Conservation (phyloP, 805 yeast species). For the Starmerella asiatica region DNA sequence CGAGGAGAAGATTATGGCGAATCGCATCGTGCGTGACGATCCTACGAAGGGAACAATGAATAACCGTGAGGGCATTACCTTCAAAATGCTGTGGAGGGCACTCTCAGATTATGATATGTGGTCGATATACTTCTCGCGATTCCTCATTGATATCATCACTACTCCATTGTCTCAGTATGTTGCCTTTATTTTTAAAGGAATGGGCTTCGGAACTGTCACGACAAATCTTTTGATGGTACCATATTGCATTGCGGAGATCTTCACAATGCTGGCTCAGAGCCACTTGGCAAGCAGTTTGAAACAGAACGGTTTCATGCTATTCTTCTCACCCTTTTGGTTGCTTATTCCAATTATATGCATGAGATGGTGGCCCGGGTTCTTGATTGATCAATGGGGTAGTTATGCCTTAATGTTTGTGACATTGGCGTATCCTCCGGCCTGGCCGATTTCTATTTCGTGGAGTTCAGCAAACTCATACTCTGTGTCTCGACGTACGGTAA, state of each 20-base stretch:
- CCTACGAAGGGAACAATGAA: slow-evolving; percentile 53
- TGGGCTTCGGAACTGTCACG: slow-evolving; percentile 40
- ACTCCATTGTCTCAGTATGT: slow-evolving; percentile 33
- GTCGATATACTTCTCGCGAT: slow-evolving; percentile 42
- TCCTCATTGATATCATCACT: slow-evolving; percentile 32
- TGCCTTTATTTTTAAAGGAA: slow-evolving; percentile 35
- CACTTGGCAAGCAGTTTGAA: slow-evolving; percentile 8
- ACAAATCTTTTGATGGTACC: slow-evolving; percentile 45
- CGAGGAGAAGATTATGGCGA: slow-evolving; percentile 46
- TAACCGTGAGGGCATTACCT: slow-evolving; percentile 41
- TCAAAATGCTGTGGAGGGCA: slow-evolving; percentile 31
- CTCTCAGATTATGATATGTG: slow-evolving; percentile 40
- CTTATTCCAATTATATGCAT: slow-evolving; percentile 15
- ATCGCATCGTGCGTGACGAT: slow-evolving; percentile 48
- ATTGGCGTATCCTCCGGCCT: slow-evolving; percentile 22
- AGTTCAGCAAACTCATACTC: slow-evolving; percentile 49
- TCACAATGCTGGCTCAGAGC: slow-evolving; percentile 20
- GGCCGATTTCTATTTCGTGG: slow-evolving; percentile 29
- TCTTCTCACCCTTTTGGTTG: slow-evolving; percentile 16
- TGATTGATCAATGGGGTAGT: slow-evolving; percentile 22
- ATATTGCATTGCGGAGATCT: slow-evolving; percentile 23
- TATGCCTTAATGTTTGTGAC: slow-evolving; percentile 23
- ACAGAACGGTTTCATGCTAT: slow-evolving; percentile 12
- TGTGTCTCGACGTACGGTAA: slow-evolving; percentile 49
- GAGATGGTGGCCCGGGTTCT: slow-evolving; percentile 21